Evolutionary conservation across 2,329 filamentous ascomycete species (phyloP).

Genomic region (Ciborinia camelliae): DNA sequence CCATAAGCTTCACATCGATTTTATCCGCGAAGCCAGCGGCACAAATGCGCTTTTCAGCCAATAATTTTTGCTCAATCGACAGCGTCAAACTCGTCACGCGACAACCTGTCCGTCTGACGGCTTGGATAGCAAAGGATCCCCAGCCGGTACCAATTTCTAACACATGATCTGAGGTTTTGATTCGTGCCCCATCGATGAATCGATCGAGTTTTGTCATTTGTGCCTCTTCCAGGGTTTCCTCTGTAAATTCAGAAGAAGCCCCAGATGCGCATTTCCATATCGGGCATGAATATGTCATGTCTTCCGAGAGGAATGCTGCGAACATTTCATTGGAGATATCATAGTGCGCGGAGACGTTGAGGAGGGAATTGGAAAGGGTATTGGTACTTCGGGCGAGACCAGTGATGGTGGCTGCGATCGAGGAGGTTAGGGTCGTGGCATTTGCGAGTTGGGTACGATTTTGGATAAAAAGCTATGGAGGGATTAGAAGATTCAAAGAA

Average conservation of each 20-base stretch:
- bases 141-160: slow-evolving; percentile 74
- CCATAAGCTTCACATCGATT: slow-evolving; percentile 64
- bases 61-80: slow-evolving; percentile 63
- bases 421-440: slow-evolving; percentile 59
- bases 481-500: background rate
- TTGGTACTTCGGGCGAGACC: slow-evolving; percentile 57
- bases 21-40: slow-evolving; percentile 56
- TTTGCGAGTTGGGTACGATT: slow-evolving; percentile 64
- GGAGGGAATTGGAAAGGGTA: slow-evolving; percentile 53
- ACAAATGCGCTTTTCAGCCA: slow-evolving; percentile 63
- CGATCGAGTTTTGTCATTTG: slow-evolving; percentile 64
- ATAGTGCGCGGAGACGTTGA: slow-evolving; percentile 71
- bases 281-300: slow-evolving; percentile 74
- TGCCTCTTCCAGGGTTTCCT: slow-evolving; percentile 60
- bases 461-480: slow-evolving; percentile 60
- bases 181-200: slow-evolving; percentile 62
- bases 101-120: slow-evolving; percentile 63
- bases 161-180: slow-evolving; percentile 64
- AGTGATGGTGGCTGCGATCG: slow-evolving; percentile 54
- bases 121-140: slow-evolving; percentile 71
- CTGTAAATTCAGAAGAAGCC: slow-evolving; percentile 35
- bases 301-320: slow-evolving; percentile 66
- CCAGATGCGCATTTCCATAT: slow-evolving; percentile 55
- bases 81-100: slow-evolving; percentile 66
- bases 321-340: slow-evolving; percentile 77